phyloP scores from a whole-genome alignment of 2,329 filamentous ascomycete species.

The Fusarium falciforme region DNA sequence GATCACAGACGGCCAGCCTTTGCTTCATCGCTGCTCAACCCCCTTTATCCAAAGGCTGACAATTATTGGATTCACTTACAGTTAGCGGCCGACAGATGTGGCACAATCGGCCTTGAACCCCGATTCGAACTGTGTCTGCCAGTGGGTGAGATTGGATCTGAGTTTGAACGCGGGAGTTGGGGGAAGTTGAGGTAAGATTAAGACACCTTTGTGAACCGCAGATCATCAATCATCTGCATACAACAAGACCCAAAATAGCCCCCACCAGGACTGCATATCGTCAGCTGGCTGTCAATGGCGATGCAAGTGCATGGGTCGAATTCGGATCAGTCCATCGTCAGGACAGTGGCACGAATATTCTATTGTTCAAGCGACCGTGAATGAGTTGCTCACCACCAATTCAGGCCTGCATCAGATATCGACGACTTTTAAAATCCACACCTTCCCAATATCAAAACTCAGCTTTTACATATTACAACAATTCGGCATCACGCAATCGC shows the following conservation, averaged over 20 bases:
- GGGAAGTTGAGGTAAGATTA: slow-evolving; percentile 21
- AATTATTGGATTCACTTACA: slow-evolving; percentile 8
- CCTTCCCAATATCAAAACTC: background rate
- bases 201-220: background rate
- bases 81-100: background rate
- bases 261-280: too few relatives aligned
- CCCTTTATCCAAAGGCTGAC: slow-evolving; percentile 1
- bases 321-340: background rate
- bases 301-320: background rate
- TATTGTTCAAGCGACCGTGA: slow-evolving; percentile 11
- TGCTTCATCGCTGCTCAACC: slow-evolving; percentile 23
- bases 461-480: background rate
- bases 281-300: background rate
- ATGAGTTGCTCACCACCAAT: slow-evolving; percentile 21
- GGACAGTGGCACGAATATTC: background rate
- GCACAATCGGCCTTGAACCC: background rate
- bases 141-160: slow-evolving; percentile 28
- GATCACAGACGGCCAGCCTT: slow-evolving; percentile 9
- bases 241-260: background rate
- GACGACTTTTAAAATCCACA: background rate
- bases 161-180: background rate
- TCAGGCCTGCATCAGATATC: slow-evolving; percentile 5
- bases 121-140: background rate
- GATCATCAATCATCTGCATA: slow-evolving; percentile 1
- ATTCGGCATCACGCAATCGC: background rate